Evolutionary conservation across 192 early-diverging fungal species (phyloP).

Genomic region (Linnemannia schmuckeri): DNA sequence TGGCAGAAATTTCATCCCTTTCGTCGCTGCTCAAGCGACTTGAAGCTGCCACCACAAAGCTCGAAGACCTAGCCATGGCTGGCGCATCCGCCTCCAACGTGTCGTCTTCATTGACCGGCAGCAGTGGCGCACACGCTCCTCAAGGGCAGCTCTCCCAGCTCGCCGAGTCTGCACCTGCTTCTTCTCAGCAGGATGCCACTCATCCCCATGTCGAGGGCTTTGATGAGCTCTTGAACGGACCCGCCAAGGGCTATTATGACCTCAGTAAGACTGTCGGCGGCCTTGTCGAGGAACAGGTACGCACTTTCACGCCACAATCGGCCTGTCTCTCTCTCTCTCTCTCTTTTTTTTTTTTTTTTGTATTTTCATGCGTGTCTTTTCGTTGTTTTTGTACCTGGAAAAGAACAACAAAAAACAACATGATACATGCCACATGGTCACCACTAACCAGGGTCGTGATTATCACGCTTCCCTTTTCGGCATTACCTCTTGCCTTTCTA

Average conservation of each 20-base stretch:
- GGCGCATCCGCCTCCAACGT: conserved; percentile 61
- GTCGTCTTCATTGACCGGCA: conserved; percentile 52
- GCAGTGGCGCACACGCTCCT: conserved; percentile 48
- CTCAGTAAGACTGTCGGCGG: conserved; percentile 67
- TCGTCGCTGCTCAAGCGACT: conserved; percentile 88
- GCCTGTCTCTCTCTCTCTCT: too few species aligned
- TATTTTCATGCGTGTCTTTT: background rate
- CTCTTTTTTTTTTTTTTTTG: background rate
- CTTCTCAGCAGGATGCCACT: conserved; percentile 35
- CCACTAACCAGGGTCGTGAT: conserved; percentile 57
- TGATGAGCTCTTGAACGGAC: conserved; percentile 62
- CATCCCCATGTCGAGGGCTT: conserved; percentile 68
- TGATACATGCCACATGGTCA: conserved; percentile 62
- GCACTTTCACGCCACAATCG: background rate
- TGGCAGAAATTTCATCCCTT: conserved; percentile 72
- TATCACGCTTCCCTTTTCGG: conserved; percentile 16
- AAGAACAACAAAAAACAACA: background rate
- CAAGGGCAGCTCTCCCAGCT: conserved; percentile 51
- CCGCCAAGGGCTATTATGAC: conserved; percentile 61
- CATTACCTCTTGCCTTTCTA: background rate
- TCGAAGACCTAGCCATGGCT: conserved; percentile 86
- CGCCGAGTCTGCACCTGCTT: conserved; percentile 49
- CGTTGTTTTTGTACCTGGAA: background rate
- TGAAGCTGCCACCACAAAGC: conserved; percentile 90
- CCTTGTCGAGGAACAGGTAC: conserved; percentile 69